Evolutionary conservation across 2,329 filamentous ascomycete genomes (phyloP).

Genomic region (Ambrosiella cleistominuta): DNA sequence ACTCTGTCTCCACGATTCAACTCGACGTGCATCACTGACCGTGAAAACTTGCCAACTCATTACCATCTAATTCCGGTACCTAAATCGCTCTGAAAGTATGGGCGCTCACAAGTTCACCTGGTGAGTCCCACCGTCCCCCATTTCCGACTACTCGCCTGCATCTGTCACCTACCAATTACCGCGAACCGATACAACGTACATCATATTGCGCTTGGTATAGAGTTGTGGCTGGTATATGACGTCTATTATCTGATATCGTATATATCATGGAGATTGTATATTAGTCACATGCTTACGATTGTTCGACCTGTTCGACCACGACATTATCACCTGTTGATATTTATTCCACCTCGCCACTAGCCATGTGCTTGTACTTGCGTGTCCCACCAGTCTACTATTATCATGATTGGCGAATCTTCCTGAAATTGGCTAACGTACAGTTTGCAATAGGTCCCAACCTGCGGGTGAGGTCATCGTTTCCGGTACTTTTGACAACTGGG

Average conservation of each 20-base stretch:
- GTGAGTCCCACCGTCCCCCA: constrained; percentile 5
- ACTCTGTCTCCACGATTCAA: neutral
- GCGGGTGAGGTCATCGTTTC: constrained; percentile 85
- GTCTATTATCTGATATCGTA: too few species aligned
- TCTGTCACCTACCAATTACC: neutral
- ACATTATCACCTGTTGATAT: too few species aligned
- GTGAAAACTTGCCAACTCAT: neutral
- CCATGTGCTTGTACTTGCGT: too few species aligned
- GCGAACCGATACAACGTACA: neutral
- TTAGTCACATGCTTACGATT: too few species aligned
- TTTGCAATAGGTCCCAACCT: constrained; percentile 51
- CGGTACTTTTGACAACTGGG: constrained; percentile 90
- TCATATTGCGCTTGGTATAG: neutral
- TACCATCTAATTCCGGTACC: neutral
- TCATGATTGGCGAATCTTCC: neutral
- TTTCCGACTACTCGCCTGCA: neutral
- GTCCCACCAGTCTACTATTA: too few species aligned
- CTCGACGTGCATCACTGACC: neutral
- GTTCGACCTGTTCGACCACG: too few species aligned
- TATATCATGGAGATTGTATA: too few species aligned
- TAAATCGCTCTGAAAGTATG: constrained; percentile 10
- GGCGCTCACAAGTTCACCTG: constrained; percentile 12
- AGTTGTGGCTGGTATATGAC: too few species aligned
- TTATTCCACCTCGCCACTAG: too few species aligned
- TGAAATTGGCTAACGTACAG: neutral